Base-by-base conservation (phyloP, 129 eudicot species). In the Tagetes patula region DNA sequence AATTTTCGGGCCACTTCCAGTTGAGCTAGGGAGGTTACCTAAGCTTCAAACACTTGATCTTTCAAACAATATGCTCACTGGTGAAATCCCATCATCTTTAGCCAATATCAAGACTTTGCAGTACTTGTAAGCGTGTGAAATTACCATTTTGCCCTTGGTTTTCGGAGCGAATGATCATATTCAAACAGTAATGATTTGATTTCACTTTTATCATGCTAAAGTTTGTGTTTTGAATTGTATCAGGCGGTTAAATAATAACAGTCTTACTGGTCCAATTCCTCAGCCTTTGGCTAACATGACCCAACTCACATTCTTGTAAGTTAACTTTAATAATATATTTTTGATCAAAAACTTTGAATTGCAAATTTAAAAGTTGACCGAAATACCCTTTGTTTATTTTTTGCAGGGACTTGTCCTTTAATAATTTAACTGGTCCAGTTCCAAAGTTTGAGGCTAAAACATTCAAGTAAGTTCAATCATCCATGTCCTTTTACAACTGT, bases 221-320 rank as follows among this genome's bases (percentile, higher is more conserved):
- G 27, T 60, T 70, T 62, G 72, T 59, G 54, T 65, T 76, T 82
- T 75, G 73, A 61, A 77, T 31, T 79, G 76, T 38, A 62, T 68
- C 85, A 94, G 99, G 96, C 89, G 96, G 83, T 70, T 94, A 70
- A 94, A 86, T 81, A 90, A 94, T 67, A 94, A 94, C 75, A 86
- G 88, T 88, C 89, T 94, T 49, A 70, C 86, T 27, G 97, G 99
- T 47, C 81, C 86, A 70, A 83, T 94, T 81, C 99, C 99, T 76
- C 67, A 71, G 78, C 73, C 88, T 42, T 78, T 94, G 81, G 89
- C 96, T 14, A 86, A 94, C 81, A 79, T 90, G 93, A 94, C 96
- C 50, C 99, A 88, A 65, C 97, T 94, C 61, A 84, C 91, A 69
- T 88, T 90, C 74, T 58, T 88, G 99, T 94, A 93, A 74, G 54